Evolutionary conservation across 2,329 filamentous ascomycete species (phyloP), one percentile per base, ranked within the genome.

Genomic region (Trichoderma arundinaceum): DNA sequence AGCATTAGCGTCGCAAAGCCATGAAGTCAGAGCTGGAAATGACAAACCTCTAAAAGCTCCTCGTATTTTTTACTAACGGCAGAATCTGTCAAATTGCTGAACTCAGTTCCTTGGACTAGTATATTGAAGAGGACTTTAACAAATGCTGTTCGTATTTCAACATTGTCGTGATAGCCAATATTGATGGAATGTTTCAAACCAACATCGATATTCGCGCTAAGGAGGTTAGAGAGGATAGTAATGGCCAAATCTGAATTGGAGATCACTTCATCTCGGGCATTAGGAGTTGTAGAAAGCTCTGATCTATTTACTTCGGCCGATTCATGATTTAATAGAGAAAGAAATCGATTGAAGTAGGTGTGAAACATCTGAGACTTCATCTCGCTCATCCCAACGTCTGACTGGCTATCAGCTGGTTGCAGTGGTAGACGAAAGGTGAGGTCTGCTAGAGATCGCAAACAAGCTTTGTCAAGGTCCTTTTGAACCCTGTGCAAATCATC

Each of bases 351-450:
- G 76, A 91, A 90, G 73, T 91, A 91, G 7, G 84, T 87, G 68
- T 89, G 87, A 71, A 91, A 91, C 84, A 90, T 88, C 71, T 90
- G 86, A 0, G 86, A 88, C 72, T 90, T 90, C 60, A 88, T 81
- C 74, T 90, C 88, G 69, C 87, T 89, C 61, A 86, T 87, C 51
- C 87, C 86, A 1, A 86, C 87, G 75, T 91, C 88, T 12, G 82
- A 87, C 69, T 89, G 86, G 5, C 85, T 86, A 60, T 90, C 88
- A 1, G 83, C 83, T 1, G 88, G 87, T 69, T 90, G 88, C 13
- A 91, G 77, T 15, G 88, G 88, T 4, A 91, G 78, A 10, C 88
- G 85, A 72, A 86, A 89, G 0, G 88, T 89, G 32, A 91, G 79
- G 69, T 88, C 86, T 4, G 87, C 85, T n/a, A 91, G 80, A 48